Base-by-base conservation (phyloP, 495 filamentous ascomycete species). In the Durotheca rogersii region DNA sequence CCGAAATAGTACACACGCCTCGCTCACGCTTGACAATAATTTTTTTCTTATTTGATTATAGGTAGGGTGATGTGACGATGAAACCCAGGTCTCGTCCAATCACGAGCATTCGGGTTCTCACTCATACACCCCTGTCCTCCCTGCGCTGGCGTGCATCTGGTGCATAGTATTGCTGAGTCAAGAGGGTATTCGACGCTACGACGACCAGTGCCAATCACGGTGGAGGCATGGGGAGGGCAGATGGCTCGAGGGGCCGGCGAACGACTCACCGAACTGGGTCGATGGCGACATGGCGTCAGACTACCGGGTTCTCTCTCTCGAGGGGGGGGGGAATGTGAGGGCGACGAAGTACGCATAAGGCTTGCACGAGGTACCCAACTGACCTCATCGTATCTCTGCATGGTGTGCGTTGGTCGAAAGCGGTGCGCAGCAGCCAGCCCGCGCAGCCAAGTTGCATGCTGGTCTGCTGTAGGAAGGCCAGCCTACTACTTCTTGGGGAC, bases 1-100 rank as follows among this genome's bases (percentile, higher is more conserved):
- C 44, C 44, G 29, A 42, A 15, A 42, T 52, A 43, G 46, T 20
- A 51, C 56, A 43, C 46, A 46, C 48, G 23, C 40, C 23, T 45
- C n/a, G n/a, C n/a, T n/a, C 32, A 50, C 20, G 40, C 35, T 45
- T 47, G 46, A 44, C 47, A 44, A 27, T 39, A 21, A 23, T 37
- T 45, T 48, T 45, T 47, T 39, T 17, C 9, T 27, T 42, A 41
- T 48, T 45, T 41, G 21, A 7, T 19, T 44, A 44, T 44, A 34
- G 32, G 52, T 34, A 51, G 35, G 51, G 56, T 60, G 56, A 60
- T 55, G 56, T 60, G 56, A 60, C 44, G 56, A 55, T 56, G 47
- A 52, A 51, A 56, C 51, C 36, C 56, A 47, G 51, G 56, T 46
- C 41, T 17, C 25, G 27, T 37, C 56, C 51, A 60, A 60, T 60